phyloP scores from a whole-genome alignment of 164 flowering plant species.

The Aristolochia californica region DNA sequence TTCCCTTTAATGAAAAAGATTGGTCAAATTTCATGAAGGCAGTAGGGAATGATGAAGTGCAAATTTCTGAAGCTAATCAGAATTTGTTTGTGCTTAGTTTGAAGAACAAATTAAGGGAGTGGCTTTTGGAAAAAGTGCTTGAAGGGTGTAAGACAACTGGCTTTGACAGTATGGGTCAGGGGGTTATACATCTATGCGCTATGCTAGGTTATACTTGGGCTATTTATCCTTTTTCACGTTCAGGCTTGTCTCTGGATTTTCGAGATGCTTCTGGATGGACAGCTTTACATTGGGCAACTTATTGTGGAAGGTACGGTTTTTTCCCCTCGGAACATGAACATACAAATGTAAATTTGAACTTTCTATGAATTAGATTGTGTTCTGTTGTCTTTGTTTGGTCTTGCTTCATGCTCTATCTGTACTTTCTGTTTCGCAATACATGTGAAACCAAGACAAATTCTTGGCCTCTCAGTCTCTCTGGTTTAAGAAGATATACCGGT shows the following conservation, averaged over 20 bases:
- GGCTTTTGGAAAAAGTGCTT: conserved; percentile 69
- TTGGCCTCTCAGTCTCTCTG: no score
- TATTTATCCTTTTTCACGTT: conserved; percentile 37
- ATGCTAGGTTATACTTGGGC: conserved; percentile 87
- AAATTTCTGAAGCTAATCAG: conserved; percentile 44
- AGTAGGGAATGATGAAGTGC: conserved; percentile 22
- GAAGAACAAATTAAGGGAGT: conserved; percentile 62
- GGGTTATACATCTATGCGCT: conserved; percentile 83
- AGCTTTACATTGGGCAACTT: conserved; percentile 97
- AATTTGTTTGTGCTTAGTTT: conserved; percentile 48
- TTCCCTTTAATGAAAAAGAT: conserved; percentile 30
- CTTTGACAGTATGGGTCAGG: conserved; percentile 70
- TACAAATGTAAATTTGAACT: no score
- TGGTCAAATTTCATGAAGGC: conserved; percentile 47
- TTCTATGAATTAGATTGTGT: no score
- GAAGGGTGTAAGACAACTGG: conserved; percentile 43
- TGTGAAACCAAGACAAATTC: no score
- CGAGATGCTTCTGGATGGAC: conserved; percentile 96
- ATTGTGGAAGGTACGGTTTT: conserved; percentile 62
- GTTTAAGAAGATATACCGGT: no score
- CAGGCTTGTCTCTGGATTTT: conserved; percentile 75
- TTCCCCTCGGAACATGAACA: neutral
- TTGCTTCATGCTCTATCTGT: no score
- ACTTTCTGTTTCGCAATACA: no score
- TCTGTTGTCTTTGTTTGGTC: no score